Base-by-base conservation (phyloP, 2,329 filamentous ascomycete genomes). In the Bipolaris oryzae region DNA sequence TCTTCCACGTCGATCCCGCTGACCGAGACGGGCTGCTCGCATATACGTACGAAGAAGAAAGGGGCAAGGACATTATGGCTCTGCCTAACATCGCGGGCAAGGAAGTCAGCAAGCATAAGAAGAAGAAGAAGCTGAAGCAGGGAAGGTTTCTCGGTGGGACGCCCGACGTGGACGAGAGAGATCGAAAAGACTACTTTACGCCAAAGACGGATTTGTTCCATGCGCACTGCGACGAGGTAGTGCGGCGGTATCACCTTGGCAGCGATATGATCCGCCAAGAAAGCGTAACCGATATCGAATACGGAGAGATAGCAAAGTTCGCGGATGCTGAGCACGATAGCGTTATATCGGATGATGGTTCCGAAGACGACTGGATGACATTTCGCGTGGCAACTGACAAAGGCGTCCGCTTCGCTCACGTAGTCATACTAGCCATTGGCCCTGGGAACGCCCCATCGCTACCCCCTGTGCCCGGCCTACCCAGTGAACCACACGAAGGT, bases 1-100 rank as follows among this genome's bases (percentile, higher is more conserved):
- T 93, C 68, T 94, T 92, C 78, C 90, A 95, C 69, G 81, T 91
- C 13, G 90, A 94, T 68, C 90, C 90, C 0, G 80, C 84, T 1
- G 90, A 94, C 73, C 81, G 89, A 1, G 90, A 94, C 76, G 87
- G 87, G 0, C 77, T 94, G 65, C 77, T 93, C 20, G 87, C 86
- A 1, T 90, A 88, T 74, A 83, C 89, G 0, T 86, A 89, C 65
- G 81, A 84, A 54, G 79, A 83, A 16, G 82, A 82, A 0, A 77
- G 86, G n/a, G 82, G 86, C 55, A 74, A 77, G 5, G 89, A 94
- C 66, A 75, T 92, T 7, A 79, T 84, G 44, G 89, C 93, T 75
- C 88, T 94, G 45, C 78, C 82, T 0, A 87, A 88, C 2, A 92
- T 90, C 60, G 90, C 92, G 0, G 90, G 91, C 0, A 91, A 89